phyloP scores from a whole-genome alignment of 768 basidiomycete species.

The Lepiota brunneoincarnata region DNA sequence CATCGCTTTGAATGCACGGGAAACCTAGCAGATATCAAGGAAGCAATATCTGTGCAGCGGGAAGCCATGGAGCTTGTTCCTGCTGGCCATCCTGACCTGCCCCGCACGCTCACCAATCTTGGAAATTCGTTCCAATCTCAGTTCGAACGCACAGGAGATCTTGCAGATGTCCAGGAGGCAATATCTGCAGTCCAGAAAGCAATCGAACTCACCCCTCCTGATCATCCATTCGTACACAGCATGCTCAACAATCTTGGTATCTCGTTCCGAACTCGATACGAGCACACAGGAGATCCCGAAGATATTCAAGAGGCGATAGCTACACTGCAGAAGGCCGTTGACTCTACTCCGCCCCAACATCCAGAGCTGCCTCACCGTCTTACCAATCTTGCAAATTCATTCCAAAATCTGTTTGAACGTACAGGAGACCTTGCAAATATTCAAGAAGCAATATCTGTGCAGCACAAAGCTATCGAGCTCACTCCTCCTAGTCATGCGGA shows the following conservation, averaged over 20 bases:
- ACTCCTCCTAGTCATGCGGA: too few relatives aligned
- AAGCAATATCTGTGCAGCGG: conserved; percentile 19
- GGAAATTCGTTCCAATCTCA: conserved; percentile 12
- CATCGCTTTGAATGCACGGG: conserved; percentile 15
- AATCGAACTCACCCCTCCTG: conserved; percentile 12
- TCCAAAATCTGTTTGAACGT: too few relatives aligned
- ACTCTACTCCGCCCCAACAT: conserved; percentile 12
- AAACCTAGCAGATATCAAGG: conserved; percentile 23
- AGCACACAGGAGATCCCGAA: conserved; percentile 17
- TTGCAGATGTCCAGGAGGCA: conserved; percentile 22
- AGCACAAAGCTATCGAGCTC: too few relatives aligned
- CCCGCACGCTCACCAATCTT: conserved; percentile 7
- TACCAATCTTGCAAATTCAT: too few relatives aligned
- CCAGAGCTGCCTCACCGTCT: too few relatives aligned
- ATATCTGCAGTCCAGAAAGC: conserved; percentile 10
- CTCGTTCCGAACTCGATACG: conserved; percentile 20
- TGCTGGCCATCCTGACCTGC: background rate
- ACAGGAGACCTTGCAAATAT: too few relatives aligned
- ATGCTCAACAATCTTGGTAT: conserved; percentile 20
- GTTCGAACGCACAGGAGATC: conserved; percentile 22
- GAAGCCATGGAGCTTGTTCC: conserved; percentile 19
- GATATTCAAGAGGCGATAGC: conserved; percentile 24
- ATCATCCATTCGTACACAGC: too few relatives aligned
- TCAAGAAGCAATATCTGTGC: too few relatives aligned
- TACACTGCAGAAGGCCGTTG: conserved; percentile 13